phyloP scores from a whole-genome alignment of 805 yeast species.

The Ogataea trehalophila region DNA sequence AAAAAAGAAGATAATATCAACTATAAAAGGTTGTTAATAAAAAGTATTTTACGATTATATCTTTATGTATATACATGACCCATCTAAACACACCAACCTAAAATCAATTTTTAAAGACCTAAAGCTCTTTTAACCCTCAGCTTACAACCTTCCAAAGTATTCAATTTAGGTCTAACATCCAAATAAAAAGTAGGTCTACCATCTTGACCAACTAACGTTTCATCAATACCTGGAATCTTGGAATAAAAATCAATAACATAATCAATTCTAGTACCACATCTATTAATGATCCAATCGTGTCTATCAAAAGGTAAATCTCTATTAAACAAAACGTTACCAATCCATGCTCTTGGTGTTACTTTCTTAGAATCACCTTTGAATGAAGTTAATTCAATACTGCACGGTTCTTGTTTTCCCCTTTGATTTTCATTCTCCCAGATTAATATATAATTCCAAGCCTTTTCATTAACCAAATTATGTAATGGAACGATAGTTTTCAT shows the following conservation, averaged over 20 bases:
- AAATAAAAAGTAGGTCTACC: constrained; percentile 50
- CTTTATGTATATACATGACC: not conserved
- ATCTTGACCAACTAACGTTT: constrained; percentile 36
- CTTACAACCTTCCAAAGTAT: constrained; percentile 73
- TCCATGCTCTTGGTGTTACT: constrained; percentile 82
- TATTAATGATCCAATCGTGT: constrained; percentile 87
- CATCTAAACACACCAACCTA: not conserved
- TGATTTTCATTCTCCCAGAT: constrained; percentile 68
- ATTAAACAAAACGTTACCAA: constrained; percentile 56
- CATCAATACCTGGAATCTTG: constrained; percentile 33
- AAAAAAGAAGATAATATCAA: constrained; percentile 1
- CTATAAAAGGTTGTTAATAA: not conserved
- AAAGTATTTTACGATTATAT: no score
- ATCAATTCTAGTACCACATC: constrained; percentile 80
- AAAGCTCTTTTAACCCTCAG: constrained; percentile 62
- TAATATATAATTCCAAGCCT: constrained; percentile 82
- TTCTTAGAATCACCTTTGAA: constrained; percentile 87
- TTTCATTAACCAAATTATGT: constrained; percentile 89
- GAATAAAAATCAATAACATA: constrained; percentile 90
- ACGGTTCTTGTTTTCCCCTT: constrained; percentile 59
- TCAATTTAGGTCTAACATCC: constrained; percentile 90
- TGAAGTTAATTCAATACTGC: constrained; percentile 78
- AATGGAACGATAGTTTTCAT: constrained; percentile 92
- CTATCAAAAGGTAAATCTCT: constrained; percentile 84
- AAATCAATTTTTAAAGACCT: constrained; percentile 34